Evolutionary conservation across 768 basidiomycete genomes (phyloP), one percentile per base, ranked within the genome.

Genomic region (Mrakia hoshinonis): DNA sequence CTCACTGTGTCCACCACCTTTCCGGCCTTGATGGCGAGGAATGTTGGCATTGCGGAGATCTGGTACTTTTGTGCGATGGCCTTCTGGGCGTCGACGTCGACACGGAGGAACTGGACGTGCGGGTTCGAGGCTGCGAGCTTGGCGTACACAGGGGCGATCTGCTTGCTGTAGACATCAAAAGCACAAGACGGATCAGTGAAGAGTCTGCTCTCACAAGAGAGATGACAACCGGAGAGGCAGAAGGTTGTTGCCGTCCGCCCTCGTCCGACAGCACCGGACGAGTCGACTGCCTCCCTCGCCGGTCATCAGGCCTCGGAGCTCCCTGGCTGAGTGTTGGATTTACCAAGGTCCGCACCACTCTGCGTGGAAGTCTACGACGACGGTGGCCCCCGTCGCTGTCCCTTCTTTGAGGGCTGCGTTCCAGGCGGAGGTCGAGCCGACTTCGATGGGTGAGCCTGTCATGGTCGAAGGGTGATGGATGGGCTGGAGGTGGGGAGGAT

Each of bases 11-110:
- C 48, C 26, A 73, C 67, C 1, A 73, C 72, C 12, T 54, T 54
- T 3, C 72, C 72, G 0, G 36, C 49, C 29, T 73, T 68, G 48
- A 73, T 29, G 5, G 66, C 60, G 1, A 73, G 49, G 67, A 73
- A 73, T 2, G 72, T 73, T 0, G 72, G 72, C 72, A 73, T 73
- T 1, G 72, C 67, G 0, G 72, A 68, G 49, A 73, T 36, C 36
- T 68, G 60, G 54, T 73, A 73, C 52, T 73, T 73, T 0, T n/a
- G 9, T 0, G 72, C 72, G 18, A 73, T 73, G 11, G 72, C 48
- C 29, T 31, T 46, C 61, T 61, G 65, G 10, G 48, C 51, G 46
- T 73, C 72, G 26, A 73, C 72, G 52, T 73, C 72, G 60, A 73
- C 67, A 12, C 67, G 47, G 31, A 73, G 67, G 46, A 73, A 73